Evolutionary conservation across 2,329 filamentous ascomycete genomes (phyloP).

Genomic region (Fusarium sp.): DNA sequence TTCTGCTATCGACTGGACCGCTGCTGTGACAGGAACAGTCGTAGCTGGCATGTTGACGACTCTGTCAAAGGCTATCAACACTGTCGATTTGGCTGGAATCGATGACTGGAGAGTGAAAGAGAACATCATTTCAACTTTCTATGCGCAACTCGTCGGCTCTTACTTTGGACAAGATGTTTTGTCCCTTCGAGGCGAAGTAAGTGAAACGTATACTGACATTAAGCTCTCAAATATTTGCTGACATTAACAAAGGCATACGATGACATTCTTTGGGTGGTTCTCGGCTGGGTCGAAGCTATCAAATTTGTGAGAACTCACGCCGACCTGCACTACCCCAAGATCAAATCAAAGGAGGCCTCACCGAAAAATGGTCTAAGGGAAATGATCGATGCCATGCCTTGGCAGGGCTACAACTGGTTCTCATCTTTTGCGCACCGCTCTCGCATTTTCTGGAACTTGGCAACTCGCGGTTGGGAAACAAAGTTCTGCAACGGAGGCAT

Average conservation of each 20-base stretch:
- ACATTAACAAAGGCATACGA: constrained; percentile 76
- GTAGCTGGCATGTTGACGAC: constrained; percentile 78
- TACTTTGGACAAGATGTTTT: constrained; percentile 90
- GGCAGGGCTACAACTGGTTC: constrained; percentile 83
- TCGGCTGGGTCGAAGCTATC: constrained; percentile 88
- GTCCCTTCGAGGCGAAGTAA: constrained; percentile 71
- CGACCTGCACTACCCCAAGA: constrained; percentile 65
- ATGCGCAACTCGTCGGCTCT: constrained; percentile 78
- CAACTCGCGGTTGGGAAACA: constrained; percentile 83
- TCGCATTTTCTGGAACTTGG: constrained; percentile 86
- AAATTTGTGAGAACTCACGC: constrained; percentile 81
- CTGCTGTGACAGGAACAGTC: constrained; percentile 84
- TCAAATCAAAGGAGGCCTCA: constrained; percentile 13
- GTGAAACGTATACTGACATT: not conserved
- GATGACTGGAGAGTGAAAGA: constrained; percentile 68
- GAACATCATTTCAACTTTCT: constrained; percentile 86
- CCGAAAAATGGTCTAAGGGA: constrained; percentile 44
- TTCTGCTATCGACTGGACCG: constrained; percentile 91
- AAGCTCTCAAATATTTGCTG: not conserved
- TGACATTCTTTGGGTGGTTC: constrained; percentile 94
- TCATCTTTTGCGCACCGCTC: constrained; percentile 85
- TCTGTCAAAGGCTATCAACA: constrained; percentile 70
- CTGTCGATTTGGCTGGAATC: constrained; percentile 50
- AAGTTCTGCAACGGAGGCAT: constrained; percentile 87
- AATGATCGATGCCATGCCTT: constrained; percentile 61